Conservation (phyloP, 2,329 filamentous ascomycete species). For the Ascochyta fabae region DNA sequence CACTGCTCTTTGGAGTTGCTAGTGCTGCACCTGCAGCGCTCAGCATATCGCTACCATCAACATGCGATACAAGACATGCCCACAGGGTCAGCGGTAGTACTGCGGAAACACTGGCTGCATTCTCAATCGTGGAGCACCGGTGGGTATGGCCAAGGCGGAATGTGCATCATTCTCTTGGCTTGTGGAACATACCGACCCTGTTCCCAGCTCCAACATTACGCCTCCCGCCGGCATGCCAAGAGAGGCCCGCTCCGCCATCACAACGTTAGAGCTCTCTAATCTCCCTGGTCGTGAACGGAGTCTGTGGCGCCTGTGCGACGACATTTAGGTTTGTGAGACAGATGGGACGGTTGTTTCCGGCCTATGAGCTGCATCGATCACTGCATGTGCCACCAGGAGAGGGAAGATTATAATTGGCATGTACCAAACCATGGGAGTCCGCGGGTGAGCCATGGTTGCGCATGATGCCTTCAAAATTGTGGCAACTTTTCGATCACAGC, state of each 20-base stretch:
- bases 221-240: slow-evolving; percentile 33
- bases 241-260: slow-evolving; percentile 33
- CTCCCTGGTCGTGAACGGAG: slow-evolving; percentile 20
- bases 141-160: slow-evolving; percentile 34
- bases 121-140: slow-evolving; percentile 12
- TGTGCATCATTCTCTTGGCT: slow-evolving; percentile 31
- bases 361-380: slow-evolving; percentile 20
- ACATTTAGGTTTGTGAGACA: slow-evolving; percentile 23
- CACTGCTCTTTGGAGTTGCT: neutral
- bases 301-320: slow-evolving; percentile 10
- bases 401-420: slow-evolving; percentile 14
- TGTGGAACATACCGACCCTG: slow-evolving; percentile 30
- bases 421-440: slow-evolving; percentile 24
- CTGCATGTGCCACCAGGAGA: slow-evolving; percentile 14
- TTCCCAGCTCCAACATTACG: slow-evolving; percentile 16
- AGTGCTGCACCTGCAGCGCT: neutral
- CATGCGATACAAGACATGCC: slow-evolving; percentile 14
- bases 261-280: slow-evolving; percentile 22
- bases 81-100: slow-evolving; percentile 29
- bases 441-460: slow-evolving; percentile 21
- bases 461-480: slow-evolving; percentile 13
- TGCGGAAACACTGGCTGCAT: slow-evolving; percentile 22
- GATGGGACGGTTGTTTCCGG: slow-evolving; percentile 6
- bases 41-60: slow-evolving; percentile 7
- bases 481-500: slow-evolving; percentile 4